Percentiles rank a stretch among this genome's conserved stretches.
Conservation (phyloP, 2,329 filamentous ascomycete species). For the Claviceps arundinis region DNA sequence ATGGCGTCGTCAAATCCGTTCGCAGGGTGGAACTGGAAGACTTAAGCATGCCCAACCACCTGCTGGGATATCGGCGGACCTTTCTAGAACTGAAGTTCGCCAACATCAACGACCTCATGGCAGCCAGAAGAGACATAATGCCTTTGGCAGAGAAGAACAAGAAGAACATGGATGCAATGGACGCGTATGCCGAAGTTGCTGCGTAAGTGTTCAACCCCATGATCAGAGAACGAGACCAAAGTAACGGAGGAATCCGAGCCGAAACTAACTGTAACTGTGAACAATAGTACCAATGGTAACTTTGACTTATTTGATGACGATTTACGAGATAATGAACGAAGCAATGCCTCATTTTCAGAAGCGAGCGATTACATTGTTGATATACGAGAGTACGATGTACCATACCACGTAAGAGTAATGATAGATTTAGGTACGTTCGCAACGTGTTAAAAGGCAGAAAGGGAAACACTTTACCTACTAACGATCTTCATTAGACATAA, state of each 20-base stretch:
- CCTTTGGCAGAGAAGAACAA: slow-evolving; percentile 94
- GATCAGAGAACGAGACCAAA: neutral
- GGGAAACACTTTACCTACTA: slow-evolving; percentile 8
- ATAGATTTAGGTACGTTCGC: slow-evolving; percentile 67
- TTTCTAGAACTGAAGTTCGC: slow-evolving; percentile 79
- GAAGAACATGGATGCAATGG: slow-evolving; percentile 92
- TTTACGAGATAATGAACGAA: slow-evolving; percentile 64
- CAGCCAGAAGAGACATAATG: slow-evolving; percentile 71
- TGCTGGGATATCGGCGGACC: slow-evolving; percentile 77
- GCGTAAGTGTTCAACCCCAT: slow-evolving; percentile 40
- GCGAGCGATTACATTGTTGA: slow-evolving; percentile 96
- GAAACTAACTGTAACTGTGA: slow-evolving; percentile 20
- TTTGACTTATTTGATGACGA: slow-evolving; percentile 97
- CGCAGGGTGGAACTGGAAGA: slow-evolving; percentile 82
- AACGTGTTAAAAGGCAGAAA: slow-evolving; percentile 2
- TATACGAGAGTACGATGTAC: slow-evolving; percentile 97
- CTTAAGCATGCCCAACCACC: slow-evolving; percentile 85
- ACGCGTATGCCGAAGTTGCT: slow-evolving; percentile 93
- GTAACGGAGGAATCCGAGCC: neutral
- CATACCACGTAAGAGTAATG: slow-evolving; percentile 96
- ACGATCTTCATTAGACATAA: slow-evolving; percentile 52
- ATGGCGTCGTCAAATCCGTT: slow-evolving; percentile 69
- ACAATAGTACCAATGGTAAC: slow-evolving; percentile 49
- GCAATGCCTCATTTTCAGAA: slow-evolving; percentile 63
- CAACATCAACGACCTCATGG: slow-evolving; percentile 76